Conservation (phyloP, 345 rosid species). For the Brassica incana region DNA sequence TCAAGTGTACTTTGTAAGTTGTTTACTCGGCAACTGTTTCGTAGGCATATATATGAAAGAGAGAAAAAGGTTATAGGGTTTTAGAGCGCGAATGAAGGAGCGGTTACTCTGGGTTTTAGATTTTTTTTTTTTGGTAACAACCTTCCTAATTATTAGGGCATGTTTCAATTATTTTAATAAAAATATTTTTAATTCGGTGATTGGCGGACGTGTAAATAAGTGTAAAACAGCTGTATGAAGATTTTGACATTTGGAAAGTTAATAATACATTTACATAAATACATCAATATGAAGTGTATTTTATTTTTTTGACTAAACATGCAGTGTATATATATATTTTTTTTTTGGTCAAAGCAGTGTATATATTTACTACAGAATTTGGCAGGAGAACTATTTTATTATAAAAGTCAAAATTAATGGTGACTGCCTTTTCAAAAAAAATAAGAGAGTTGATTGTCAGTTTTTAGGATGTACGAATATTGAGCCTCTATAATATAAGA, state of each 20-base stretch:
- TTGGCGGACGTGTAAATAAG: too few relatives aligned
- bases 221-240: too few relatives aligned
- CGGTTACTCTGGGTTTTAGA: slow-evolving; percentile 19
- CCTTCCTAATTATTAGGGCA: slow-evolving; percentile 26
- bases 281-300: too few relatives aligned
- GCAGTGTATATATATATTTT: too few relatives aligned
- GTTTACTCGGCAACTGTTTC: slow-evolving; percentile 5
- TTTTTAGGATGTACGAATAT: neutral
- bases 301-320: too few relatives aligned
- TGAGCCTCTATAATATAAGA: neutral
- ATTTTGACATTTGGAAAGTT: too few relatives aligned
- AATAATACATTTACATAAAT: too few relatives aligned
- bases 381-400: neutral
- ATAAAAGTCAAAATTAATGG: neutral
- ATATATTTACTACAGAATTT: too few relatives aligned
- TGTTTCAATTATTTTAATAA: neutral
- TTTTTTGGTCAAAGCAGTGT: too few relatives aligned
- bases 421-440: too few relatives aligned
- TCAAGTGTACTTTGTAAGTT: neutral
- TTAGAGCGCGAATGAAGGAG: slow-evolving; percentile 32
- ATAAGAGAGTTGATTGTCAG: neutral
- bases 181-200: too few relatives aligned
- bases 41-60: neutral
- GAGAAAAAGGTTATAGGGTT: slow-evolving; percentile 26
- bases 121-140: slow-evolving; percentile 12